Conservation (phyloP, 495 filamentous ascomycete genomes). For the Penicillium chermesinum region DNA sequence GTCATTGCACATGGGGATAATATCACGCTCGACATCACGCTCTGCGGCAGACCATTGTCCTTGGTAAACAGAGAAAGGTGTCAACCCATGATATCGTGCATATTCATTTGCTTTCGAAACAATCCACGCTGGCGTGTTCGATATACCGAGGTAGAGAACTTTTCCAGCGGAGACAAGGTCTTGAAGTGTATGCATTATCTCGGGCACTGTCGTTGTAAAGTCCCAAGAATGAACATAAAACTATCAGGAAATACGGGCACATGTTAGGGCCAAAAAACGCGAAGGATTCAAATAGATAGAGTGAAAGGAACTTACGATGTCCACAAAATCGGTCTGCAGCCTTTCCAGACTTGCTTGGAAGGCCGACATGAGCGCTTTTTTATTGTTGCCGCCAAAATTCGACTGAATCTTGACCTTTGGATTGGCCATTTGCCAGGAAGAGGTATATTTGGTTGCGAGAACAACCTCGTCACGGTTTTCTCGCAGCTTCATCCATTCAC, state of each 20-base stretch:
- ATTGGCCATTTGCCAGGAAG: conserved; percentile 17
- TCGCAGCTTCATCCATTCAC: conserved; percentile 14
- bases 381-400: conserved; percentile 54
- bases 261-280: no score
- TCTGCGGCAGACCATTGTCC: conserved; percentile 17
- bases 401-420: conserved; percentile 32
- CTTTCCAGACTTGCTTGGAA: conserved; percentile 53
- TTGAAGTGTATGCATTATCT: conserved; percentile 43
- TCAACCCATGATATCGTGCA: conserved; percentile 19
- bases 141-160: conserved; percentile 45
- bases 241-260: no score
- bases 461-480: conserved; percentile 12
- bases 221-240: conserved; percentile 48
- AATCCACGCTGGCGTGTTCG: conserved; percentile 36
- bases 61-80: conserved; percentile 23
- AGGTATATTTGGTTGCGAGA: conserved; percentile 61
- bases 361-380: conserved; percentile 50
- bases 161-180: conserved; percentile 34
- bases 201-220: conserved; percentile 37
- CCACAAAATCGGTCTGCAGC: conserved; percentile 60
- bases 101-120: conserved; percentile 30
- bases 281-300: no score
- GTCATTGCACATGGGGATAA: conserved; percentile 51
- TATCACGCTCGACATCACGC: conserved; percentile 53
- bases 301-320: neutral